These are phyloP conservation scores for Hanseniaspora occidentalis DNA, from an alignment of 805 yeast species.

Conservation along the genomic window DNA sequence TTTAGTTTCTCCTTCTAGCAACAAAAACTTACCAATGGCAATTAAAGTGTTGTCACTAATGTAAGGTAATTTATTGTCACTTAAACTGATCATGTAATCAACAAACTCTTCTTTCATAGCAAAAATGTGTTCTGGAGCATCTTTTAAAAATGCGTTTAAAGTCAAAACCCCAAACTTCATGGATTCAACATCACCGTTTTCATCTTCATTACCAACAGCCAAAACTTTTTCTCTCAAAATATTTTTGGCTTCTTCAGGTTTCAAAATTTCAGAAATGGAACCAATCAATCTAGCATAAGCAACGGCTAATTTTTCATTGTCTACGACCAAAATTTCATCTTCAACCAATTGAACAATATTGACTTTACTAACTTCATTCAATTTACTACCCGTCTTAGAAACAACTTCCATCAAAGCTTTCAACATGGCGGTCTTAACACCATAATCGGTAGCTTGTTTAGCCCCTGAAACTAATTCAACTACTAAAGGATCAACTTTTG, in stretches of 20 bases:
- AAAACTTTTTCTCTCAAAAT: conserved; percentile 51
- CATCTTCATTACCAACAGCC: conserved; percentile 11
- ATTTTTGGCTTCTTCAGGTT: conserved; percentile 47
- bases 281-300: conserved; percentile 75
- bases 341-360: conserved; percentile 63
- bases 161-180: conserved; percentile 58
- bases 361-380: conserved; percentile 61
- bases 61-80: conserved; percentile 30
- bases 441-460: conserved; percentile 46
- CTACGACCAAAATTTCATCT: conserved; percentile 43
- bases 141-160: conserved; percentile 67
- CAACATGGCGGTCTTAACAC: conserved; percentile 76
- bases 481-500: conserved; percentile 87
- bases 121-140: conserved; percentile 56
- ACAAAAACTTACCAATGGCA: conserved; percentile 71
- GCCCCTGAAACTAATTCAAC: conserved; percentile 73
- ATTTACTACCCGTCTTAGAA: conserved; percentile 59
- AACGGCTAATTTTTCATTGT: conserved; percentile 33
- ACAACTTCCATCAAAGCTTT: conserved; percentile 78
- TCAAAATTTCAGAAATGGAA: conserved; percentile 55
- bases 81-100: conserved; percentile 34
- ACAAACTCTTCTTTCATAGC: conserved; percentile 37
- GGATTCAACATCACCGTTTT: conserved; percentile 18
- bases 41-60: conserved; percentile 64
- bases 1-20: conserved; percentile 34